These are phyloP conservation scores for Mycena rosella DNA, from an alignment of 768 basidiomycete genomes.

Conservation along the genomic window DNA sequence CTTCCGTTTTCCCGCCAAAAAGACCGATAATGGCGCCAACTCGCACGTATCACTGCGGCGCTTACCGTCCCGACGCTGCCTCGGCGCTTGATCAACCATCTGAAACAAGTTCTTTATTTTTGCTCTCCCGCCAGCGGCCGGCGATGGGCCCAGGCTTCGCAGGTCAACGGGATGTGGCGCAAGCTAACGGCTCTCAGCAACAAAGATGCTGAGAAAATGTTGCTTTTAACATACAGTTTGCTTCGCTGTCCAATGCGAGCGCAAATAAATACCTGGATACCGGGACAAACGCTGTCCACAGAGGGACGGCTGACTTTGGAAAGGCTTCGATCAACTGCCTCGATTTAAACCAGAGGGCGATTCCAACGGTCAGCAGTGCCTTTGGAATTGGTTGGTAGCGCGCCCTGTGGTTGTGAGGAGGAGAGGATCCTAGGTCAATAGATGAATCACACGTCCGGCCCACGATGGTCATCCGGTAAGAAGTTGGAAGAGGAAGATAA, in stretches of 20 bases:
- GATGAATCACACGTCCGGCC: neutral
- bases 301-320: neutral
- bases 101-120: neutral
- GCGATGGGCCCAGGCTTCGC: no score
- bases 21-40: no score
- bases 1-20: neutral
- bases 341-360: neutral
- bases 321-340: neutral
- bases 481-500: neutral
- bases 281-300: neutral
- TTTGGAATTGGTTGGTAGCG: neutral
- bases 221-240: neutral
- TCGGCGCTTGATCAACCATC: no score
- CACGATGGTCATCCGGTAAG: no score
- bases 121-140: no score
- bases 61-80: no score
- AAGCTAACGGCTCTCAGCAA: neutral
- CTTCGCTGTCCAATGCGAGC: neutral
- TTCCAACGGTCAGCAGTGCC: neutral
- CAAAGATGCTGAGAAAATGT: constrained; percentile 13
- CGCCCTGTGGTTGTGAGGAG: neutral
- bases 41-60: neutral
- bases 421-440: neutral
- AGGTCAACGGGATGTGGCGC: no score
- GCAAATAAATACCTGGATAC: neutral